Evolutionary conservation across 345 rosid genomes (phyloP), one percentile per base, ranked within the genome.

Genomic region (Brassica incana): DNA sequence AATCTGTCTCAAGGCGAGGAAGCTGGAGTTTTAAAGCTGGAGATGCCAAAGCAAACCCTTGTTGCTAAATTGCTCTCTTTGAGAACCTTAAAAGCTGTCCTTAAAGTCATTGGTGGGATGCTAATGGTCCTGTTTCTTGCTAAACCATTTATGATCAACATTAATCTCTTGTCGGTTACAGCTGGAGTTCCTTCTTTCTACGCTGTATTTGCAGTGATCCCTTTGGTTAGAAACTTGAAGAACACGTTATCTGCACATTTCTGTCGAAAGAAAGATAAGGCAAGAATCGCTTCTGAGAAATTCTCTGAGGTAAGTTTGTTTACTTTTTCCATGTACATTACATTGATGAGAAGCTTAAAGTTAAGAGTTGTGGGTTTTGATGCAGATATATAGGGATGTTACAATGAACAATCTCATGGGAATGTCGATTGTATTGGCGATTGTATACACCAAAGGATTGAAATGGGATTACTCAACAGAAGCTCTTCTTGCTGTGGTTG

Each of bases 131-230:
- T 78, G 5, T 82, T 82, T 73, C 82, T 82, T 52, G 84, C 81
- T 35, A 74, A 70, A 56, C 84, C 82, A 6, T 78, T 82, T 56
- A 78, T 77, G 84, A 50, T 69, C 4, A 82, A 73, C 78, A 68
- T 82, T 16, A 68, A 71, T 8, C 76, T 73, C 75, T 69, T 82
- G 8, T 77, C 81, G 1, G 36, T 69, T 27, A 63, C 82, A 8
- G 71, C 56, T 27, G 84, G 84, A 7, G 78, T 82, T 78, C 82
- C 84, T 64, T 82, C 82, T 9, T 82, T 82, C 63, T 82, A 77
- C 67, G 8, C 67, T 8, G 63, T 78, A 9, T 82, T 77, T 69
- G 81, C 71, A 8, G 78, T 82, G 45, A 74, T 82, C 15, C 81
- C 84, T 64, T 74, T 82, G 76, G 67, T 74, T 52, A 77, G 81